phyloP scores from a whole-genome alignment of 2,329 filamentous ascomycete species.

The Colletotrichum neosansevieriae region DNA sequence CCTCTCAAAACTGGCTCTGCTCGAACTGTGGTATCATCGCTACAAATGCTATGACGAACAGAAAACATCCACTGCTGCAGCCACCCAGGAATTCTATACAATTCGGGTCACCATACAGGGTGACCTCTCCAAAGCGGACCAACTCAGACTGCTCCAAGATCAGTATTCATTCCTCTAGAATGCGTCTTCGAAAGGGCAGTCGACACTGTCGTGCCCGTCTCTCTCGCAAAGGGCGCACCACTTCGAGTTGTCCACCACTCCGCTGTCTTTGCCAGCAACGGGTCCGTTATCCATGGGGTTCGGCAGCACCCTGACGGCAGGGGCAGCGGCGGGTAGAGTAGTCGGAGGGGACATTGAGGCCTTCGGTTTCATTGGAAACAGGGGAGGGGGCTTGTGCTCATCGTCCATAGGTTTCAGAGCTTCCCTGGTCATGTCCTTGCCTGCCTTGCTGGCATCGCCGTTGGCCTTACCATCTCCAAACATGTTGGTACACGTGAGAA shows the following conservation, averaged over 20 bases:
- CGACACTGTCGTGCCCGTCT: constrained; percentile 95
- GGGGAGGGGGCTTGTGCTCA: constrained; percentile 65
- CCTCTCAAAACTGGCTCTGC: constrained; percentile 6
- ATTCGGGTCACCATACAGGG: not conserved
- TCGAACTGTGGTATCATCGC: constrained; percentile 40
- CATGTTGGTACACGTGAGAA: constrained; percentile 94
- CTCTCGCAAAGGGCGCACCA: constrained; percentile 98
- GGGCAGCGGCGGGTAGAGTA: constrained; percentile 47
- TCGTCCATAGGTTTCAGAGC: constrained; percentile 53
- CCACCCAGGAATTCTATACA: constrained; percentile 26
- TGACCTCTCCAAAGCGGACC: constrained; percentile 1
- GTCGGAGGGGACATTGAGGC: constrained; percentile 42
- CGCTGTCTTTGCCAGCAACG: constrained; percentile 82
- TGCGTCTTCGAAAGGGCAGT: constrained; percentile 91
- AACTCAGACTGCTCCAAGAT: constrained; percentile 7
- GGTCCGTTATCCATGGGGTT: constrained; percentile 75
- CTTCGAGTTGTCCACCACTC: constrained; percentile 83
- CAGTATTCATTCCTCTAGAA: constrained; percentile 58
- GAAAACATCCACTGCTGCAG: constrained; percentile 33
- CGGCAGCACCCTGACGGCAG: constrained; percentile 63
- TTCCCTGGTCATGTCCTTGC: constrained; percentile 54
- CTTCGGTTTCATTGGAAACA: constrained; percentile 65
- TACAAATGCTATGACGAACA: constrained; percentile 40
- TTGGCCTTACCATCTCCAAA: constrained; percentile 65
- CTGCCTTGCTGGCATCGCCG: constrained; percentile 46